Percentiles rank a stretch among this genome's conserved stretches.
Evolutionary conservation across 1,284 basidiomycete genomes (phyloP).

Genomic region (Phellinidium pouzarii): DNA sequence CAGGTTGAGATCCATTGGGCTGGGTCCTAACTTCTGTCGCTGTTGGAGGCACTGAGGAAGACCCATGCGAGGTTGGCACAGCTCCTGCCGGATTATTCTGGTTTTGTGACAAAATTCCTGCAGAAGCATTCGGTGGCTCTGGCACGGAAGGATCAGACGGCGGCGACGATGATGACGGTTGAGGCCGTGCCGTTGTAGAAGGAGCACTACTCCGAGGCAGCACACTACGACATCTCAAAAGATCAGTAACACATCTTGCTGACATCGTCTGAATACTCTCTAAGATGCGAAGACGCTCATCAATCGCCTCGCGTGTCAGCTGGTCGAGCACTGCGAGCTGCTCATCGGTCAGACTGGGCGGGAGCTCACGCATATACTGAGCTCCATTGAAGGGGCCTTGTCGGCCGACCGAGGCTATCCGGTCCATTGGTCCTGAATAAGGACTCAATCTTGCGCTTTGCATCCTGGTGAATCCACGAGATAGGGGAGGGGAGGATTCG

Average conservation of each 20-base stretch:
- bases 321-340: constrained; percentile 55
- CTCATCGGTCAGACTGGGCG: constrained; percentile 46
- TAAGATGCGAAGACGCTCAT: constrained; percentile 71
- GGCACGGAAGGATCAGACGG: too few relatives aligned
- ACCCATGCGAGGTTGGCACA: not conserved
- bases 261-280: constrained; percentile 68
- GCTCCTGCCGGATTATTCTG: constrained; percentile 5
- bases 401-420: not conserved
- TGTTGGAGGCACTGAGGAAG: not conserved
- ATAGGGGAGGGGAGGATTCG: not conserved
- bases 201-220: constrained; percentile 36
- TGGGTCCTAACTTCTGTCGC: not conserved
- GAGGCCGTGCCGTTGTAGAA: constrained; percentile 5
- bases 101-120: not conserved
- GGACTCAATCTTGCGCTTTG: constrained; percentile 7
- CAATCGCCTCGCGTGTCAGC: constrained; percentile 71
- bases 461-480: not conserved
- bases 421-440: not conserved
- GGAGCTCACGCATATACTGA: constrained; percentile 29
- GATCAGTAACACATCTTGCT: constrained; percentile 67
- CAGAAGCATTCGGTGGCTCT: too few relatives aligned
- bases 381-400: constrained; percentile 8
- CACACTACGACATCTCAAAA: constrained; percentile 65
- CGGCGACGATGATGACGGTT: too few relatives aligned
- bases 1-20: not conserved